Evolutionary conservation across 176 grass and related monocot genomes (phyloP), one percentile per base, ranked within the genome.

Genomic region (Oryza nivara): DNA sequence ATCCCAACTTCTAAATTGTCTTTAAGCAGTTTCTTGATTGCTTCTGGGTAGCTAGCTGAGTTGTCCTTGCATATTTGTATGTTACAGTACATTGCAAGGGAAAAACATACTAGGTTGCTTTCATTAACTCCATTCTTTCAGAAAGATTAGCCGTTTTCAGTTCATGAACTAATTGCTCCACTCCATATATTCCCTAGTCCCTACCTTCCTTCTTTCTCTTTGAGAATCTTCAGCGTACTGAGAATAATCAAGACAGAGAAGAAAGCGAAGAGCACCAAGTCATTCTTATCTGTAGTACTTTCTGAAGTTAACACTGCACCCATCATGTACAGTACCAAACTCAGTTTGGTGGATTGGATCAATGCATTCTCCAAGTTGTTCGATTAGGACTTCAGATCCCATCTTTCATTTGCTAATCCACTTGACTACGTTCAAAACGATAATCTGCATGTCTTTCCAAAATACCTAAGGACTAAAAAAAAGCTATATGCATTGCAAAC

Each of bases 361-460:
- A 5, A n/a, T 4, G 36, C 4, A 54, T 51, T 14, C 30, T 13
- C 38, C 72, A 30, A 41, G 16, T 49, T 80, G 70, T 8, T 12
- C 47, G 22, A n/a, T 71, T 30, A 25, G 8, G 7, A 81, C 32
- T 65, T 60, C 32, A 44, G 54, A 73, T 82, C 73, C 43, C 54
- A 89, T 73, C 43, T 38, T 66, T 43, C 44, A 34, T 43, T 17
- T 1, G 14, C 2, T 64, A 48, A 15, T 16, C 6, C 35, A 46
- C 14, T 41, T 7, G 26, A 80, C 51, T 38, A 49, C 70, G 8
- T 20, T 23, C 49, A 65, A 54, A 76, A 71, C 71, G 65, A 76
- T 85, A 65, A 81, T 5, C 7, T 48, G 20, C 78, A 12, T 32
- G 60, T 9, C 63, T 84, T 80, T 85, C 76, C 70, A 80, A 35